A percentile compares a stretch with the other conserved stretches of the same genome.
These are phyloP conservation scores for Elsinoe ampelina DNA, from an alignment of 2,329 filamentous ascomycete genomes.

Conservation along the genomic window DNA sequence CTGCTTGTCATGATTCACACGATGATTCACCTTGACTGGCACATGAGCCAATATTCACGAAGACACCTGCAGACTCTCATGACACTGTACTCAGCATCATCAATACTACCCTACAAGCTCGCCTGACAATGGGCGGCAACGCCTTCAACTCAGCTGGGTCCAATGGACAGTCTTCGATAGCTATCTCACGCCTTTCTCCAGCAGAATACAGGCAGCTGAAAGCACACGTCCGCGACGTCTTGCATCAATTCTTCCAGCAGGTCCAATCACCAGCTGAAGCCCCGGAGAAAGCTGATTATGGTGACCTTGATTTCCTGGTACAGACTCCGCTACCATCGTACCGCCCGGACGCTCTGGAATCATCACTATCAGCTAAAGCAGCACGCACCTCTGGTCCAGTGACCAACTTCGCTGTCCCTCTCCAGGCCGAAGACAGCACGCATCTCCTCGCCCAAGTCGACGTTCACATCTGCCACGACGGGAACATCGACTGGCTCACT, in stretches of 20 bases:
- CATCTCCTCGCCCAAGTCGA: conserved; percentile 56
- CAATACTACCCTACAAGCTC: background rate
- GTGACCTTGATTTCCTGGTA: conserved; percentile 66
- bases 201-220: conserved; percentile 48
- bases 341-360: conserved; percentile 27
- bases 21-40: too few relatives aligned
- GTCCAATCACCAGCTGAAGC: conserved; percentile 58
- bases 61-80: too few relatives aligned
- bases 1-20: too few relatives aligned
- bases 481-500: conserved; percentile 49
- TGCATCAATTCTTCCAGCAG: conserved; percentile 39
- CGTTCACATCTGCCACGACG: conserved; percentile 44
- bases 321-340: conserved; percentile 20
- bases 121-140: conserved; percentile 54
- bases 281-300: conserved; percentile 57
- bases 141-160: conserved; percentile 43
- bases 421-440: conserved; percentile 23
- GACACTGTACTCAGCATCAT: background rate
- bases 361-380: conserved; percentile 38
- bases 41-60: too few relatives aligned
- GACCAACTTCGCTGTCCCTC: conserved; percentile 46
- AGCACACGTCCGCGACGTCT: conserved; percentile 31
- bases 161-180: conserved; percentile 36
- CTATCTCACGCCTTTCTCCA: conserved; percentile 57
- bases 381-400: conserved; percentile 16